phyloP scores from a whole-genome alignment of 192 early-diverging fungal species.

The Chytriomyces sp. region DNA sequence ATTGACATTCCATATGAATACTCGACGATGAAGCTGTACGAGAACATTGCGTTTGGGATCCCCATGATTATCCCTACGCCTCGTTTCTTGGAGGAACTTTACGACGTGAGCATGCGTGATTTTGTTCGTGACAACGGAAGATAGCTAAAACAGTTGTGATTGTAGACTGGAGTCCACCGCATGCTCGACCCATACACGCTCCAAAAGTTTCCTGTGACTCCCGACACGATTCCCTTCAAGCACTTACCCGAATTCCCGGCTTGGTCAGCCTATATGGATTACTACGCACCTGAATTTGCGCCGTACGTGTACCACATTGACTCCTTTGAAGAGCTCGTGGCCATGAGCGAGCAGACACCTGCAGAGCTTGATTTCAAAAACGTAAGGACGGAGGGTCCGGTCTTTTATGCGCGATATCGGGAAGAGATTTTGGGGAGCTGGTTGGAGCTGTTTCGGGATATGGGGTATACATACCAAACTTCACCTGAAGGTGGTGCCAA shows the following conservation, averaged over 20 bases:
- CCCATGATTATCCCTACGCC: slow-evolving; percentile 17
- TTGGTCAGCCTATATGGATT: slow-evolving; percentile 29
- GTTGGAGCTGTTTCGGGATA: slow-evolving; percentile 15
- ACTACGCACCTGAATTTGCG: slow-evolving; percentile 20
- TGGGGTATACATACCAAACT: slow-evolving; percentile 6
- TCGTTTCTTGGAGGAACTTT: slow-evolving; percentile 18
- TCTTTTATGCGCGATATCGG: slow-evolving; percentile 14
- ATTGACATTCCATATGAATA: slow-evolving; percentile 21
- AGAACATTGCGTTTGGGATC: slow-evolving; percentile 26
- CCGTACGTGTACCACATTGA: slow-evolving; percentile 21
- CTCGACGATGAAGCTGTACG: slow-evolving; percentile 30
- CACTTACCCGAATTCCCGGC: slow-evolving; percentile 5
- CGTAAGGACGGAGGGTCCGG: neutral
- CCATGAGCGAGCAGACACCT: neutral
- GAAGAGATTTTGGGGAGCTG: slow-evolving; percentile 7
- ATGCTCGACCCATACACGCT: neutral
- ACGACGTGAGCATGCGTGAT: neutral
- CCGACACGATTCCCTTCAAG: neutral
- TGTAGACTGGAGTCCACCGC: neutral
- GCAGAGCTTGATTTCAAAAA: slow-evolving; percentile 9
- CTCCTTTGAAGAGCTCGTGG: neutral
- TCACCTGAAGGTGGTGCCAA: neutral
- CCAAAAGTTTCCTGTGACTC: neutral
- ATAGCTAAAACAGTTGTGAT: too few species aligned
- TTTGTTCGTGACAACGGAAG: neutral